Base-by-base conservation (phyloP, 2,329 filamentous ascomycete species). In the Colletotrichum truncatum region DNA sequence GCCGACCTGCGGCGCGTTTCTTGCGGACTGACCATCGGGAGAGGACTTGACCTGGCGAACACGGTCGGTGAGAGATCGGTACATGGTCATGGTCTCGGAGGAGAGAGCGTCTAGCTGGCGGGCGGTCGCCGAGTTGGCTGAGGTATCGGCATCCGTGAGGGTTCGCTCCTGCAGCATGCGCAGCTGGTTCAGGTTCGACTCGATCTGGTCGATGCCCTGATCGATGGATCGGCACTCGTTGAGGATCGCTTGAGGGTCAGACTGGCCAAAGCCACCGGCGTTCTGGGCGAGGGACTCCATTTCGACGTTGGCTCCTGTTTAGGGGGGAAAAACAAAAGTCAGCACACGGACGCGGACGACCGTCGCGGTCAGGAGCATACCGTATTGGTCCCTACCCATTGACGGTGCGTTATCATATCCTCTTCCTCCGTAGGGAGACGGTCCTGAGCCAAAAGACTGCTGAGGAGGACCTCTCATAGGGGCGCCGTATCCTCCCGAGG, bases 141-240 rank as follows among this genome's bases (percentile, higher is more conserved):
- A 88, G 71, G 89, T 90, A 74, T 94, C 92, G 66, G 91, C 89
- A 72, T 93, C 92, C 73, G 89, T 87, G 69, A 97, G 87, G 32
- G 90, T 87, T 68, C 89, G 85, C 74, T 87, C 86, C 76, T 95
- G 92, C 36, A 93, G 84, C 76, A 85, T 85, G 72, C 89, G 87
- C 49, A 97, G 87, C 73, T 91, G 87, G 69, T 89, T 85, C 32
- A 97, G 87, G 72, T 92, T 92, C 67, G 81, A 80, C 73, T 94
- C 89, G 73, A 98, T 88, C 64, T 89, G 84, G 68, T 92, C 87
- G 73, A 98, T 92, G 41, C 90, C 91, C 64, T 87, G 84, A 76
- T 87, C 91, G 75, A 98, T 91, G 46, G 93, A 89, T 64, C 89
- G 87, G 80, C 93, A 96, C 77, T 96, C 91, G 80, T 97, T 93